A percentile compares a stretch with the other conserved stretches of the same genome.
Evolutionary conservation across 1,139 yeast species (phyloP).

Genomic region (Candida sojae): DNA sequence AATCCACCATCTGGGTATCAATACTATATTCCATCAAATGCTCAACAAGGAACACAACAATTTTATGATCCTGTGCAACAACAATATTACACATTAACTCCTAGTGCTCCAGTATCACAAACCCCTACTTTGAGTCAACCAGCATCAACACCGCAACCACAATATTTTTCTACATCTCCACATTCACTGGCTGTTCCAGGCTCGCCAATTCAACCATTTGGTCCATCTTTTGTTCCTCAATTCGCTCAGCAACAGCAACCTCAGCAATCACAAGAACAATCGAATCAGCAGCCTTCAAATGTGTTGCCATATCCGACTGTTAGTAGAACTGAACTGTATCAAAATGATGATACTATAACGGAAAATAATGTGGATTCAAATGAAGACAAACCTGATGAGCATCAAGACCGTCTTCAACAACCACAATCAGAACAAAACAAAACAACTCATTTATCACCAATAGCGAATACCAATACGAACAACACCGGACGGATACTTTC

Average conservation of each 20-base stretch:
- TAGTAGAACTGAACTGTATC: constrained; percentile 6
- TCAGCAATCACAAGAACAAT: constrained; percentile 10
- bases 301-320: constrained; percentile 14
- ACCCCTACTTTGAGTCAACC: constrained; percentile 2
- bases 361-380: not conserved
- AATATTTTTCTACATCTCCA: constrained; percentile 41
- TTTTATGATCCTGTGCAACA: constrained; percentile 50
- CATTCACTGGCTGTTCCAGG: constrained; percentile 19
- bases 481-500: constrained; percentile 3
- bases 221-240: constrained; percentile 11
- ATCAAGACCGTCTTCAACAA: not conserved
- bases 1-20: constrained; percentile 20
- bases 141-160: constrained; percentile 31
- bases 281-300: not conserved
- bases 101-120: constrained; percentile 35
- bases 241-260: constrained; percentile 10
- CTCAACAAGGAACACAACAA: constrained; percentile 37
- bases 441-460: not conserved
- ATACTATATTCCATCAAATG: constrained; percentile 20
- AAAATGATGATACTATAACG: constrained; percentile 6
- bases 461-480: not conserved
- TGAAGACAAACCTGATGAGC: not conserved
- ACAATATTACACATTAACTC: constrained; percentile 45
- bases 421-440: not conserved
- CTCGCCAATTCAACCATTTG: constrained; percentile 12